These are phyloP conservation scores for Saussurea involucrata DNA, from an alignment of 129 eudicot genomes.

Conservation along the genomic window DNA sequence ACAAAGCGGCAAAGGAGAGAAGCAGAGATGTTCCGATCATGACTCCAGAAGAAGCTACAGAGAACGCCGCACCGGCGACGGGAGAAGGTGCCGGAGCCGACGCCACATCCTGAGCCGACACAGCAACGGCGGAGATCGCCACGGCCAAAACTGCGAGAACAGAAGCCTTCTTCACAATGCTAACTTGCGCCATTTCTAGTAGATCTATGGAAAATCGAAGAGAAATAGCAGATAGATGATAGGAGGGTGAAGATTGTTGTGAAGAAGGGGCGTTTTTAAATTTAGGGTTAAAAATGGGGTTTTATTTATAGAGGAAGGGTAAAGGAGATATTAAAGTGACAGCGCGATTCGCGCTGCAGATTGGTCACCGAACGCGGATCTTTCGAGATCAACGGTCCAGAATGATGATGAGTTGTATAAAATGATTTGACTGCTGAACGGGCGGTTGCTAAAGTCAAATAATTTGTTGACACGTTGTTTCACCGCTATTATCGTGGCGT, in stretches of 20 bases:
- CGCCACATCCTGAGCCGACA: conserved; percentile 26
- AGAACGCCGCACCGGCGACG: conserved; percentile 42
- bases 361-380: conserved; percentile 14
- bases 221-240: not conserved
- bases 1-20: conserved; percentile 29
- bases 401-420: conserved; percentile 11
- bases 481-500: conserved; percentile 8
- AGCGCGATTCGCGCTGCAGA: not conserved
- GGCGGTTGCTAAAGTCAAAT: conserved; percentile 21
- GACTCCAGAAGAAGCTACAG: conserved; percentile 29
- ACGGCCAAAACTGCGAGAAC: conserved; percentile 15
- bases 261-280: not conserved
- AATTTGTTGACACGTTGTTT: conserved; percentile 16
- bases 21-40: conserved; percentile 34
- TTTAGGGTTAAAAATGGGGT: not conserved
- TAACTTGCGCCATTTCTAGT: conserved; percentile 47
- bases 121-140: conserved; percentile 17
- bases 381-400: not conserved
- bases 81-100: conserved; percentile 51
- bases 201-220: not conserved
- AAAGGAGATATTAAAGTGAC: conserved; percentile 11
- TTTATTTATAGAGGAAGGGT: conserved; percentile 13
- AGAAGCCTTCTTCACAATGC: conserved; percentile 19
- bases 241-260: not conserved
- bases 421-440: conserved; percentile 9